These are phyloP conservation scores for Leishmania turanica DNA, from an alignment of 208 protist genomes.

Conservation along the genomic window DNA sequence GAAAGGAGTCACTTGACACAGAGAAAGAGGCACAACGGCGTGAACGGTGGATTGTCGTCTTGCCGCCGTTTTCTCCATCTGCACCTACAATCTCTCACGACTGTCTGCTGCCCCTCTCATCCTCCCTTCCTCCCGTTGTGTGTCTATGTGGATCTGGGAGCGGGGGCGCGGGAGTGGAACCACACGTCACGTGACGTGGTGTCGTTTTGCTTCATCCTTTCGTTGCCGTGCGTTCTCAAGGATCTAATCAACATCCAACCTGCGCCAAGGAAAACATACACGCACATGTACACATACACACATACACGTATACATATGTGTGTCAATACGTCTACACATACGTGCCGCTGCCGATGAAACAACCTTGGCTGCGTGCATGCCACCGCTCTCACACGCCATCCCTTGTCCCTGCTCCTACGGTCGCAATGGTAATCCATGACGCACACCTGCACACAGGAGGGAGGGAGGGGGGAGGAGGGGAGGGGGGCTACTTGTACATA, in stretches of 20 bases:
- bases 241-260: background rate
- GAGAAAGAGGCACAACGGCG: too few species aligned
- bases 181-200: background rate
- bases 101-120: background rate
- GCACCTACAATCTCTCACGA: background rate
- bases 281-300: background rate
- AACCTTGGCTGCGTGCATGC: too few species aligned
- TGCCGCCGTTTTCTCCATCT: background rate
- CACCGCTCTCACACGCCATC: too few species aligned
- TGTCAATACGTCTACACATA: too few species aligned
- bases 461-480: too few species aligned
- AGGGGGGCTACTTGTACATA: background rate
- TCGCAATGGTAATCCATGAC: background rate
- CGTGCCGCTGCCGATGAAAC: too few species aligned
- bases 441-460: background rate
- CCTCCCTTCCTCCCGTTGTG: background rate
- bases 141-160: background rate
- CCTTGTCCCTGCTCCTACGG: too few species aligned
- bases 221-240: background rate
- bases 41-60: background rate
- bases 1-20: background rate
- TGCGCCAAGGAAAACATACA: background rate
- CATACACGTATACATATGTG: too few species aligned
- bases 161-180: background rate
- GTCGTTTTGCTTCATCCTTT: background rate